These are phyloP conservation scores for Tubosaeta sp. DNA, from an alignment of 768 basidiomycete species.

Conservation along the genomic window DNA sequence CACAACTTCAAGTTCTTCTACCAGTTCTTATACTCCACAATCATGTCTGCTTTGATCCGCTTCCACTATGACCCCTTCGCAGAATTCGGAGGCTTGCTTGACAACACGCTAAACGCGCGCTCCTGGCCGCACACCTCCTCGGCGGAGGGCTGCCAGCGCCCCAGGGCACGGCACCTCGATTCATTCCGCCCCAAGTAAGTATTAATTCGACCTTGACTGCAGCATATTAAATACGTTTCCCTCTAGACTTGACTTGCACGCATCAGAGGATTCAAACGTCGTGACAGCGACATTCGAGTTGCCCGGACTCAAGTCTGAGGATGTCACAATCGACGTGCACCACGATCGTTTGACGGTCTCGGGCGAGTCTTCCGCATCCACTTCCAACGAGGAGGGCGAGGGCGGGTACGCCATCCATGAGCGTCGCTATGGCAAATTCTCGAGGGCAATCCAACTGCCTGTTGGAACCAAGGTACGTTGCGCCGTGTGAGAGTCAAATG, in stretches of 20 bases:
- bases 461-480: slow-evolving; percentile 37
- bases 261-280: slow-evolving; percentile 35
- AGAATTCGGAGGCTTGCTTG: no score
- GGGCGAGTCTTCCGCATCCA: slow-evolving; percentile 36
- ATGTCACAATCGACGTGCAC: slow-evolving; percentile 42
- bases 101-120: no score
- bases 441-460: slow-evolving; percentile 42
- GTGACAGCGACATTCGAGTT: slow-evolving; percentile 52
- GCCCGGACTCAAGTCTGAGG: slow-evolving; percentile 36
- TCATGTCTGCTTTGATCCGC: not conserved
- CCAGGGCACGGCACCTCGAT: no score
- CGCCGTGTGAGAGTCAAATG: no score
- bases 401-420: slow-evolving; percentile 42
- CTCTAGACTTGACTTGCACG: slow-evolving; percentile 42
- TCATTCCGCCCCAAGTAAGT: slow-evolving; percentile 17
- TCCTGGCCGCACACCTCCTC: no score
- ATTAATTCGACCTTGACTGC: not conserved
- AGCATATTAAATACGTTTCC: not conserved
- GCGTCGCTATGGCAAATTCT: slow-evolving; percentile 40
- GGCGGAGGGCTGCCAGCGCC: no score
- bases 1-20: no score
- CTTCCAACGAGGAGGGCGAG: slow-evolving; percentile 35
- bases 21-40: no score
- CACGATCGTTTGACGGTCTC: slow-evolving; percentile 43
- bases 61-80: no score